A percentile compares a stretch with the other conserved stretches of the same genome.
These are phyloP conservation scores for Pulveroboletus sp. DNA, from an alignment of 768 basidiomycete genomes.

Conservation along the genomic window DNA sequence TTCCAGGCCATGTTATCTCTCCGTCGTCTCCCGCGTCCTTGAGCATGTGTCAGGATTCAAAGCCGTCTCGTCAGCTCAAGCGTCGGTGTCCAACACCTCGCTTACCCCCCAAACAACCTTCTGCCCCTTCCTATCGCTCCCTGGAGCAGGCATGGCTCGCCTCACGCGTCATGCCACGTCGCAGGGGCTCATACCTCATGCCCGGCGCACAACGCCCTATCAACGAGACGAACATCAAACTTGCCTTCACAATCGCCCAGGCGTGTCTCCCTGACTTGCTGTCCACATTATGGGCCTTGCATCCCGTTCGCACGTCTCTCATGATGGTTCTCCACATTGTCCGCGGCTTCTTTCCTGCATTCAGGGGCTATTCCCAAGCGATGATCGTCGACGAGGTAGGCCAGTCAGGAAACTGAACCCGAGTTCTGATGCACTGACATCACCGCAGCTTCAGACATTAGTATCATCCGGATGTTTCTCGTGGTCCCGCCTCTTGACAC, in stretches of 20 bases:
- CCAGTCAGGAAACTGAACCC: constrained; percentile 11
- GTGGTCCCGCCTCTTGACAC: constrained; percentile 56
- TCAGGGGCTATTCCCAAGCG: constrained; percentile 83
- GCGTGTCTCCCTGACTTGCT: constrained; percentile 55
- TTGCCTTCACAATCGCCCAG: constrained; percentile 53
- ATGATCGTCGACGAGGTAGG: constrained; percentile 79
- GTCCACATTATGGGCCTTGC: constrained; percentile 45
- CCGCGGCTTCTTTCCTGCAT: constrained; percentile 74
- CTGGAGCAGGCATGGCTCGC: constrained; percentile 51
- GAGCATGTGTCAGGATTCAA: constrained; percentile 25
- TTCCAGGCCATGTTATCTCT: constrained; percentile 11
- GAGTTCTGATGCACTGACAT: background rate
- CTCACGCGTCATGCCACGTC: constrained; percentile 47
- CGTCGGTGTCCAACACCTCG: constrained; percentile 14
- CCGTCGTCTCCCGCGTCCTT: constrained; percentile 11
- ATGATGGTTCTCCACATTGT: constrained; percentile 68
- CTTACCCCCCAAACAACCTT: background rate
- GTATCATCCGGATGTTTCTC: constrained; percentile 69
- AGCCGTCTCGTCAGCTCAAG: constrained; percentile 18
- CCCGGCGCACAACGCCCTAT: constrained; percentile 71
- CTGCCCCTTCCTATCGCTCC: constrained; percentile 6
- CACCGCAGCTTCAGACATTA: constrained; percentile 57
- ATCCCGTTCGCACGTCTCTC: constrained; percentile 65
- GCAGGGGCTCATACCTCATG: constrained; percentile 43
- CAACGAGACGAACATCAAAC: constrained; percentile 47